phyloP scores from a whole-genome alignment of 2,329 filamentous ascomycete genomes.

The Epicoccum nigrum region DNA sequence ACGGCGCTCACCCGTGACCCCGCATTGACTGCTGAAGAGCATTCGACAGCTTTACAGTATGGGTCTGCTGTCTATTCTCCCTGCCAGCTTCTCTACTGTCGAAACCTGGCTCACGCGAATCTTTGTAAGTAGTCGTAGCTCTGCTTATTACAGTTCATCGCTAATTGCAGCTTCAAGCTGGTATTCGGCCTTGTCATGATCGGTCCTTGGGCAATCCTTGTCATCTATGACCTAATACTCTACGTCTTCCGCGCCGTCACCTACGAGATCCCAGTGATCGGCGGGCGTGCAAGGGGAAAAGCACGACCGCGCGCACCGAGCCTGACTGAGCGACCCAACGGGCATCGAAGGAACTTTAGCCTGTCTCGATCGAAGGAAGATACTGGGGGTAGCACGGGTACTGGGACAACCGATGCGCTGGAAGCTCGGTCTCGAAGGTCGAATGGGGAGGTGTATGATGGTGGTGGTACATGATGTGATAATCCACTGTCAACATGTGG shows the following conservation, averaged over 20 bases:
- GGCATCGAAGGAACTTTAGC: conserved; percentile 54
- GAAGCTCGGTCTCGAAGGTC: conserved; percentile 38
- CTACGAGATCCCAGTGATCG: conserved; percentile 65
- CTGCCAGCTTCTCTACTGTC: conserved; percentile 60
- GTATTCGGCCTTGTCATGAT: conserved; percentile 60
- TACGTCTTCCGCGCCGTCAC: conserved; percentile 65
- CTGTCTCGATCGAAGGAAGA: conserved; percentile 41
- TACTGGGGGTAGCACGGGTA: conserved; percentile 28
- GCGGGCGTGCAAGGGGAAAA: conserved; percentile 65
- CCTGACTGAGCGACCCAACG: conserved; percentile 63
- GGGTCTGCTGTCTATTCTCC: conserved; percentile 70
- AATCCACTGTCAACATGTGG: too few relatives aligned
- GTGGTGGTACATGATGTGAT: neutral
- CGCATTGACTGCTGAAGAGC: neutral
- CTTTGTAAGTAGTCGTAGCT: conserved; percentile 68
- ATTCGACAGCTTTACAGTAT: conserved; percentile 48
- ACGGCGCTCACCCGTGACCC: neutral
- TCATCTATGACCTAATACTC: conserved; percentile 68
- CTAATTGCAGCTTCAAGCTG: neutral
- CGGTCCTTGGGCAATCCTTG: conserved; percentile 64
- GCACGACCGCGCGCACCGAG: conserved; percentile 66
- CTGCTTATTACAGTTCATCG: too few relatives aligned
- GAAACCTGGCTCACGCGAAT: conserved; percentile 67
- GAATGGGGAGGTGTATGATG: conserved; percentile 21
- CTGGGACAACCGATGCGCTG: conserved; percentile 23